These are phyloP conservation scores for Nothophoma quercina DNA, from an alignment of 2,329 filamentous ascomycete species.

Conservation along the genomic window DNA sequence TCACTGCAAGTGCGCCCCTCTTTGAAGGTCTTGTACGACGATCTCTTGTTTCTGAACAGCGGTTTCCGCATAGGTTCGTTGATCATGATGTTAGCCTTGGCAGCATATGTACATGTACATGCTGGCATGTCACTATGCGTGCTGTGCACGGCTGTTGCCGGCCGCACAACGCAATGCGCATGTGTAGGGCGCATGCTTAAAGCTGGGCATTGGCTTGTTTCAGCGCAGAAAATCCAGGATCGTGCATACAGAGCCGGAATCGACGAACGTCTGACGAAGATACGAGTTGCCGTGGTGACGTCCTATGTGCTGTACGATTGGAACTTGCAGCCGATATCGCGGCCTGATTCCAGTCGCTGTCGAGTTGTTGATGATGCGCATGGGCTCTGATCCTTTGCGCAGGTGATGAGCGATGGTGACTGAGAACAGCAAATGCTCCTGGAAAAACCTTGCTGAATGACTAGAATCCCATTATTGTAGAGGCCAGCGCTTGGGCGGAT, in stretches of 20 bases:
- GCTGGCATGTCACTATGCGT: conserved; percentile 7
- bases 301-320: conserved; percentile 2
- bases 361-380: background rate
- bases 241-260: background rate
- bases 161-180: conserved; percentile 8
- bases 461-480: too few species aligned
- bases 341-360: background rate
- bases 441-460: too few species aligned
- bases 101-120: conserved; percentile 1
- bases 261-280: background rate
- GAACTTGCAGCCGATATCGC: background rate
- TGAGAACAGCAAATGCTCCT: too few species aligned
- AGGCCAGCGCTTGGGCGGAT: too few species aligned
- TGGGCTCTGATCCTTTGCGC: background rate
- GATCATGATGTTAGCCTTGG: background rate
- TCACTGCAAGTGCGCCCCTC: background rate
- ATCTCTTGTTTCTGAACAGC: background rate
- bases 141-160: conserved; percentile 11
- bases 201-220: conserved; percentile 12
- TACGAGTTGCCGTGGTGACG: background rate
- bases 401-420: background rate
- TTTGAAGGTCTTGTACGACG: background rate
- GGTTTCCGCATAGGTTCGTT: background rate
- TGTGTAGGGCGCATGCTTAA: background rate
- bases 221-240: background rate